These are phyloP conservation scores for Tuber melanosporum DNA, from an alignment of 495 filamentous ascomycete genomes.

Conservation along the genomic window DNA sequence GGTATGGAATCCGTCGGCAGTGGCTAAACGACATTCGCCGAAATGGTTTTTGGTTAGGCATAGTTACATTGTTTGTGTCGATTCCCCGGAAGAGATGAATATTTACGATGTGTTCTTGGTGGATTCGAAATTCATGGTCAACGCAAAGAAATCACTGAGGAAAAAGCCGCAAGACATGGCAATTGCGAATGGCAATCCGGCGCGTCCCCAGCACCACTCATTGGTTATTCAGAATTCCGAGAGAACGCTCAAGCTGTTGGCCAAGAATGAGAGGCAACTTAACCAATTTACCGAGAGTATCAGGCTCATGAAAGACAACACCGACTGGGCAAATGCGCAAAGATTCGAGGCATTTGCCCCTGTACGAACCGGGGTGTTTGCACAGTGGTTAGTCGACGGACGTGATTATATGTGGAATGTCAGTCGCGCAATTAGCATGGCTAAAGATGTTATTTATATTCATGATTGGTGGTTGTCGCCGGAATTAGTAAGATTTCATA, in stretches of 20 bases:
- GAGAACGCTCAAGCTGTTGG: conserved; percentile 80
- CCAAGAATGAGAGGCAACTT: conserved; percentile 80
- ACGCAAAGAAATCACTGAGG: conserved; percentile 54
- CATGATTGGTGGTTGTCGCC: conserved; percentile 99
- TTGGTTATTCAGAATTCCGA: conserved; percentile 81
- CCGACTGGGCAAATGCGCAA: conserved; percentile 73
- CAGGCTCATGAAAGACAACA: conserved; percentile 68
- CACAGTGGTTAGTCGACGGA: conserved; percentile 95
- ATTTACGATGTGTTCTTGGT: conserved; percentile 98
- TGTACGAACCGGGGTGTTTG: conserved; percentile 75
- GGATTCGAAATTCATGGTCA: conserved; percentile 72
- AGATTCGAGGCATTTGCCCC: conserved; percentile 93
- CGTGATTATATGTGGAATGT: conserved; percentile 99
- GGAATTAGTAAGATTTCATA: conserved; percentile 53
- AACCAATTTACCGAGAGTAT: conserved; percentile 93
- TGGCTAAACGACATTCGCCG: conserved; percentile 74
- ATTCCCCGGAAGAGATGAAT: conserved; percentile 97
- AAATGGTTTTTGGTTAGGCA: conserved; percentile 99
- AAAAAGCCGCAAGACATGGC: conserved; percentile 52
- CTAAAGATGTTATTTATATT: conserved; percentile 97
- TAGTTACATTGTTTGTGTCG: conserved; percentile 94
- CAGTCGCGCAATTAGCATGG: conserved; percentile 92
- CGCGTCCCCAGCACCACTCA: conserved; percentile 72
- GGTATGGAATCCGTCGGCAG: conserved; percentile 63
- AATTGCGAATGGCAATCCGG: conserved; percentile 42